Conservation (phyloP, 805 yeast species). For the Lachancea thermotolerans region DNA sequence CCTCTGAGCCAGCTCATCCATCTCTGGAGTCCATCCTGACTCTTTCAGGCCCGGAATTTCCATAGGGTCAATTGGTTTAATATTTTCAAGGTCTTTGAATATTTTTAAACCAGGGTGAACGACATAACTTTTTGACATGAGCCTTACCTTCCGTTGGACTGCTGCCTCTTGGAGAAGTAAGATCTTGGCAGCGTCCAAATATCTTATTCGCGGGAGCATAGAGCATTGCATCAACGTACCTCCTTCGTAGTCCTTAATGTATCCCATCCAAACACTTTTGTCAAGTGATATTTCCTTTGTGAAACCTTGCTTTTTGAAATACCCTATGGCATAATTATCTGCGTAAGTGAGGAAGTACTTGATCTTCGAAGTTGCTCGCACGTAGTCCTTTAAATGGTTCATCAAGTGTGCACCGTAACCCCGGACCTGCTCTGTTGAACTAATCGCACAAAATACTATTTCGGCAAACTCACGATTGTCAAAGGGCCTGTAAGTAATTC, state of each 20-base stretch:
- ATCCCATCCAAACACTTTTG: conserved; percentile 91
- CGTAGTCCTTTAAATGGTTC: conserved; percentile 97
- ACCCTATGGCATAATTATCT: conserved; percentile 97
- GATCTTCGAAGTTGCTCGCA: conserved; percentile 76
- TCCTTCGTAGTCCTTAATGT: conserved; percentile 97
- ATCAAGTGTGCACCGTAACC: conserved; percentile 98
- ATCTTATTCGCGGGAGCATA: conserved; percentile 83
- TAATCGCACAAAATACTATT: conserved; percentile 96
- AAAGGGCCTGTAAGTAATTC: conserved; percentile 93
- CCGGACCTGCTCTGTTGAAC: conserved; percentile 94
- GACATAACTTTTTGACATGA: conserved; percentile 69
- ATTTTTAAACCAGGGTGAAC: conserved; percentile 74
- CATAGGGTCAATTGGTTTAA: conserved; percentile 65
- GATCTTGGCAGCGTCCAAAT: conserved; percentile 82
- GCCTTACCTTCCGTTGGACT: conserved; percentile 72
- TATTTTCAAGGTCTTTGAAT: conserved; percentile 46
- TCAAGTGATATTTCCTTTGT: conserved; percentile 90
- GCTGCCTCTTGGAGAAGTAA: conserved; percentile 87
- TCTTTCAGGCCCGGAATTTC: conserved; percentile 85
- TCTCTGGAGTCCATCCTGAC: conserved; percentile 97
- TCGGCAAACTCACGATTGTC: conserved; percentile 89
- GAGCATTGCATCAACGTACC: conserved; percentile 97
- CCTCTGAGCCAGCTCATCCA: conserved; percentile 93
- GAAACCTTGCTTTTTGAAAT: conserved; percentile 96
- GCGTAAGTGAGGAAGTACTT: conserved; percentile 91